Evolutionary conservation across 495 filamentous ascomycete species (phyloP).

Genomic region (Aspergillus sclerotiicarbonarius): DNA sequence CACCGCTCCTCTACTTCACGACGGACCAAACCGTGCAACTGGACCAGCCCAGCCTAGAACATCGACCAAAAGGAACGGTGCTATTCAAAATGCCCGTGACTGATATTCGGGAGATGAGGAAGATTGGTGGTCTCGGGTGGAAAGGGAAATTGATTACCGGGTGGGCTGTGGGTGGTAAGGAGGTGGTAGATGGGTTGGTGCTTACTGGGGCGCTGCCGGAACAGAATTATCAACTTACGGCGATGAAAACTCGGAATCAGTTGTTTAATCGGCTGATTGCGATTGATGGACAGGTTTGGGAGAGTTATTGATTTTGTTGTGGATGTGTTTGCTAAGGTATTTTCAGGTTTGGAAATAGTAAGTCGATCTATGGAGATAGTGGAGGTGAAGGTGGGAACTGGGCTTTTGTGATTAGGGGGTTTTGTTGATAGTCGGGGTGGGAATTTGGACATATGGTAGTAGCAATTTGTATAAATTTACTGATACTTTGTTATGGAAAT

Average conservation of each 20-base stretch:
- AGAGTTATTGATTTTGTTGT: slow-evolving; percentile 58
- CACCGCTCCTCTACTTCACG: slow-evolving; percentile 41
- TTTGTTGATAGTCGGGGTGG: neutral
- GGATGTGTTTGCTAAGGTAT: slow-evolving; percentile 12
- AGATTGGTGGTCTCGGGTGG: slow-evolving; percentile 84
- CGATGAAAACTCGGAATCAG: slow-evolving; percentile 72
- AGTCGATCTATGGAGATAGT: no score
- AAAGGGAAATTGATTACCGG: slow-evolving; percentile 84
- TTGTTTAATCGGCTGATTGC: slow-evolving; percentile 82
- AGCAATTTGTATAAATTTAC: no score
- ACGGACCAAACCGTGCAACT: slow-evolving; percentile 43
- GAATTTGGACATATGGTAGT: slow-evolving; percentile 16
- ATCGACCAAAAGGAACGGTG: slow-evolving; percentile 38
- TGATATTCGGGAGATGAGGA: slow-evolving; percentile 69
- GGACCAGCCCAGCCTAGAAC: slow-evolving; percentile 37
- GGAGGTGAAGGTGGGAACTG: neutral
- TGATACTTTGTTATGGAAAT: no score
- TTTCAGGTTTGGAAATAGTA: slow-evolving; percentile 20
- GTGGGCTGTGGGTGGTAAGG: slow-evolving; percentile 67
- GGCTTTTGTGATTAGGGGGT: neutral
- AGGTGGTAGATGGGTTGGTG: slow-evolving; percentile 76
- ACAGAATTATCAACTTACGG: slow-evolving; percentile 61
- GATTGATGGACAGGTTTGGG: slow-evolving; percentile 86
- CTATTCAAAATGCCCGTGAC: slow-evolving; percentile 51
- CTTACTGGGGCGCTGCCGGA: slow-evolving; percentile 55